Percentiles rank a stretch among this genome's conserved stretches.
Conservation (phyloP, 1,139 yeast genomes). For the Candida sp. region DNA sequence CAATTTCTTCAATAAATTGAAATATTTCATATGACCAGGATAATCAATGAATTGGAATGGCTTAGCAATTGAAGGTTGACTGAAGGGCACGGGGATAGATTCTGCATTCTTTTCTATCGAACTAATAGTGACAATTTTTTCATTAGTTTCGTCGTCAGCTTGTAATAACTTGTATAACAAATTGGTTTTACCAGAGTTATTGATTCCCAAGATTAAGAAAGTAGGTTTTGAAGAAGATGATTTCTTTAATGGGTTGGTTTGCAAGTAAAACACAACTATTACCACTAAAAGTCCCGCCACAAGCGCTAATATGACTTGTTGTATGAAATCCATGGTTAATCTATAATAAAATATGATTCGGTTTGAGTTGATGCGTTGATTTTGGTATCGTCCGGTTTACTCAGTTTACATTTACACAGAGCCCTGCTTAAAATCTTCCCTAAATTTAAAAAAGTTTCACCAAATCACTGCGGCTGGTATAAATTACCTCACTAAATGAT, state of each 20-base stretch:
- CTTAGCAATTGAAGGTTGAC: slow-evolving; percentile 28
- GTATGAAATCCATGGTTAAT: slow-evolving; percentile 22
- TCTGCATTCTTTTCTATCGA: slow-evolving; percentile 41
- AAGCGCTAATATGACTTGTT: slow-evolving; percentile 17
- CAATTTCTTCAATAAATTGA: slow-evolving; percentile 40
- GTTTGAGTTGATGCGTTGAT: too few species aligned
- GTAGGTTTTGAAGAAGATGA: slow-evolving; percentile 38
- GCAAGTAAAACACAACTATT: slow-evolving; percentile 17
- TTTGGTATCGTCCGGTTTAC: too few species aligned
- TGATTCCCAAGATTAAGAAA: slow-evolving; percentile 70
- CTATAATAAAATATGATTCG: too few species aligned
- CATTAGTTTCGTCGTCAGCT: slow-evolving; percentile 4
- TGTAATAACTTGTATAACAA: slow-evolving; percentile 40
- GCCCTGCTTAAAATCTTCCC: too few species aligned
- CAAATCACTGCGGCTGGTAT: background rate
- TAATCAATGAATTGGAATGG: slow-evolving; percentile 61
- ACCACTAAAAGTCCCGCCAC: slow-evolving; percentile 21
- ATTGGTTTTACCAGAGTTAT: slow-evolving; percentile 73
- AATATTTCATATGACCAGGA: slow-evolving; percentile 85
- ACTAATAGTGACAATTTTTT: slow-evolving; percentile 27
- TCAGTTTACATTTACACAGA: too few species aligned
- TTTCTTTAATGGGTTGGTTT: background rate
- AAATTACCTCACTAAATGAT: too few species aligned
- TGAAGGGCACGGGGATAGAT: slow-evolving; percentile 29
- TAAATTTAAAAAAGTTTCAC: background rate